Conservation (phyloP, 768 basidiomycete genomes). For the Nidularia pulvinata region DNA sequence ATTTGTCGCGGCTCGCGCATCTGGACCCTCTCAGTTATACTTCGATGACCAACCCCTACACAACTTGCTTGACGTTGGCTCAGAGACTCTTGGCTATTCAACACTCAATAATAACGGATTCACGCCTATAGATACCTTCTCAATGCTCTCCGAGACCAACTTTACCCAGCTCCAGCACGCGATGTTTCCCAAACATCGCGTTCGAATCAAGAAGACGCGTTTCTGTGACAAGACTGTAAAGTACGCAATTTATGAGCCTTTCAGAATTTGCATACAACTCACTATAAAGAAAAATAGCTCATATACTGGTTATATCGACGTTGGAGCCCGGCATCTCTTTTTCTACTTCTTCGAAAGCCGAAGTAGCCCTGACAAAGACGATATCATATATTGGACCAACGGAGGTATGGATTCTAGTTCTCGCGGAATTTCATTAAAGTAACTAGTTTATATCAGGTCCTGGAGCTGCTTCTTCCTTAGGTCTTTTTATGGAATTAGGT, state of each 20-base stretch:
- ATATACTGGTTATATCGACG: conserved; percentile 48
- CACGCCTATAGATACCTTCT: neutral
- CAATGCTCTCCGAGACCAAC: conserved; percentile 11
- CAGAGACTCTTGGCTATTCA: too few relatives aligned
- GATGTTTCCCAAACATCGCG: conserved; percentile 38
- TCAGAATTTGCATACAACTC: neutral
- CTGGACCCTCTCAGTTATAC: too few relatives aligned
- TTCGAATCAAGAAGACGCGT: conserved; percentile 34
- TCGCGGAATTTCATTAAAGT: neutral
- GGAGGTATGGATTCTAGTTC: neutral
- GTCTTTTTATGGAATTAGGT: conserved; percentile 75
- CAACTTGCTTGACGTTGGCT: too few relatives aligned
- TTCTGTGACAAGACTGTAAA: conserved; percentile 40
- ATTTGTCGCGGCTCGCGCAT: too few relatives aligned
- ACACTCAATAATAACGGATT: neutral
- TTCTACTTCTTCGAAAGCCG: conserved; percentile 39
- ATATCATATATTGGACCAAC: neutral
- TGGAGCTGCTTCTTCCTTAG: conserved; percentile 44
- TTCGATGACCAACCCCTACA: too few relatives aligned
- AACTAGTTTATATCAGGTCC: conserved; percentile 25
- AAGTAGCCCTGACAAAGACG: neutral
- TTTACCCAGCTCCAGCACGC: conserved; percentile 42
- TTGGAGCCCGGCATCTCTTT: conserved; percentile 43
- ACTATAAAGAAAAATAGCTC: conserved; percentile 14
- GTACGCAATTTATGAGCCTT: conserved; percentile 13